These are phyloP conservation scores for Amauroascus verrucosus DNA, from an alignment of 2,329 filamentous ascomycete species.

Conservation along the genomic window DNA sequence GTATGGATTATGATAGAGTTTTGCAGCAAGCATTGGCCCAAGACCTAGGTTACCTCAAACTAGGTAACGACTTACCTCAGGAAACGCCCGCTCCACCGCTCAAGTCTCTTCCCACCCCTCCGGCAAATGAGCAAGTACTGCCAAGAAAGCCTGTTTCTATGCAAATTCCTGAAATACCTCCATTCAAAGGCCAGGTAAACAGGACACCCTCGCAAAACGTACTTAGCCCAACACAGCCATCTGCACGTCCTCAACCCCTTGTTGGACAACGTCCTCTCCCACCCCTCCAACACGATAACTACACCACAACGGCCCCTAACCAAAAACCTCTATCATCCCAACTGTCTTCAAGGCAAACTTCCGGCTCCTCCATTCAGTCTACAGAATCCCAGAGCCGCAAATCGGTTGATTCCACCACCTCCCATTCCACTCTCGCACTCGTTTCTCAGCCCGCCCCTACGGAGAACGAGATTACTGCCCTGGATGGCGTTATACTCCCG, in stretches of 20 bases:
- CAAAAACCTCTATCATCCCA: conserved; percentile 1
- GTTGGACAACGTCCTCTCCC: conserved; percentile 23
- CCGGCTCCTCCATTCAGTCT: conserved; percentile 3
- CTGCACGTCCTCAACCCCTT: conserved; percentile 14
- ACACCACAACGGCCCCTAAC: conserved; percentile 15
- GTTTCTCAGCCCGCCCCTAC: conserved; percentile 17
- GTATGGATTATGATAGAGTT: conserved; percentile 34
- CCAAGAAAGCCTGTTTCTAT: conserved; percentile 23
- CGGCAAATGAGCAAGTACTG: conserved; percentile 14
- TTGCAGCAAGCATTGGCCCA: conserved; percentile 34
- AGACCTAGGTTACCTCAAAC: conserved; percentile 33
- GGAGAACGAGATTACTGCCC: conserved; percentile 63
- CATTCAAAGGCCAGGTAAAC: conserved; percentile 23
- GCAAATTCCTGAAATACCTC: conserved; percentile 26
- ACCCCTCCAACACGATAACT: conserved; percentile 19
- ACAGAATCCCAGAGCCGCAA: conserved; percentile 2
- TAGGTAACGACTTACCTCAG: conserved; percentile 24
- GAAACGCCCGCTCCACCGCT: conserved; percentile 16
- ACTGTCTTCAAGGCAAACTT: conserved; percentile 3
- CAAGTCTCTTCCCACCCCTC: conserved; percentile 10
- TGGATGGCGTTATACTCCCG: conserved; percentile 85
- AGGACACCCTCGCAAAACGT: conserved; percentile 17
- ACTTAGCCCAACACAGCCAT: conserved; percentile 10
- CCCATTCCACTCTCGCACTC: conserved; percentile 13
- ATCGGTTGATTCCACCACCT: conserved; percentile 3